phyloP scores from a whole-genome alignment of 345 rosid genomes.

The Pseudoturritis turrita region DNA sequence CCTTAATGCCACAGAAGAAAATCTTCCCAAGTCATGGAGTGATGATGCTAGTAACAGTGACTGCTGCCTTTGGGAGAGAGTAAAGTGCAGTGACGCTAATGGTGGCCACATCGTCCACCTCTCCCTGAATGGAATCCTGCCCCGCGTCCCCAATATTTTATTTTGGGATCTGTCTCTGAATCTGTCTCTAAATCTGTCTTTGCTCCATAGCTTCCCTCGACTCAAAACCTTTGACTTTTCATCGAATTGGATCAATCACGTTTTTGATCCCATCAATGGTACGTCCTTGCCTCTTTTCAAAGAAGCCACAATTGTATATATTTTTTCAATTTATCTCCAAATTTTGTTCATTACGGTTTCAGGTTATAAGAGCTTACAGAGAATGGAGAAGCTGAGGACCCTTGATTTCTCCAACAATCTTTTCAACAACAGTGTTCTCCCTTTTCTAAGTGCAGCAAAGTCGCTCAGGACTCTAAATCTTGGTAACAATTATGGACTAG shows the following conservation, averaged over 20 bases:
- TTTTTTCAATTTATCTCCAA: no score
- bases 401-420: no score
- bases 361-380: no score
- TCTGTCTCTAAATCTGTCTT: background rate
- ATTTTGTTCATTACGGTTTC: no score
- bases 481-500: no score
- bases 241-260: background rate
- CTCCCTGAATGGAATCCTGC: background rate
- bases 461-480: no score
- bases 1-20: background rate
- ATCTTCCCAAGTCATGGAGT: constrained; percentile 19
- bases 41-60: background rate
- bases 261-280: constrained; percentile 15
- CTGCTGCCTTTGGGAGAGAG: constrained; percentile 27
- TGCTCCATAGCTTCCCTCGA: constrained; percentile 17
- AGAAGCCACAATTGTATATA: no score
- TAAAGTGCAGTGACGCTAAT: background rate
- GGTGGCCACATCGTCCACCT: background rate
- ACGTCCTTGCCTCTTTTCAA: background rate
- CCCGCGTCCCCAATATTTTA: no score
- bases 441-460: background rate
- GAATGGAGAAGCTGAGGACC: no score
- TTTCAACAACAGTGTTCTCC: no score
- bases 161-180: no score
- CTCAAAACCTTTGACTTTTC: constrained; percentile 17